Evolutionary conservation across 2,329 filamentous ascomycete species (phyloP), one percentile per base, ranked within the genome.

Genomic region (Alternaria tenuissima): DNA sequence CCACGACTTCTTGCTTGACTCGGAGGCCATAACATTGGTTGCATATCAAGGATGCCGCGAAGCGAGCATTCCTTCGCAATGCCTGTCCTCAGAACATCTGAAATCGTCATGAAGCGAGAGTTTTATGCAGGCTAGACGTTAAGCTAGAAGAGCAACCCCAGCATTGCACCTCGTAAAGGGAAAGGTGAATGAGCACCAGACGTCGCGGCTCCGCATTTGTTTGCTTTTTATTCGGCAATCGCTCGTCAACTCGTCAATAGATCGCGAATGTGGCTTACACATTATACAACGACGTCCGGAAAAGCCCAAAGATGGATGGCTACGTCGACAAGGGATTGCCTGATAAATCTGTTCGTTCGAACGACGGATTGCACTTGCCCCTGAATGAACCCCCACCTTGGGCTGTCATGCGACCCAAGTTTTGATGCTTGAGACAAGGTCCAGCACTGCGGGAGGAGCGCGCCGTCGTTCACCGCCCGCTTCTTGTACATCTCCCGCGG

Each of bases 371-470:
- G 24, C 43, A 57, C 18, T 41, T 53, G 47, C 68, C 66, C 68
- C 66, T 69, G 66, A 70, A 47, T 12, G 12, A 41, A 39, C 26
- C 62, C 64, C 66, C 65, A 61, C 59, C 55, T 63, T 57, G 62
- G 58, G 61, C 67, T 63, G 65, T 69, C 67, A 67, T 64, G 64
- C 59, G 62, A 64, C 59, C 60, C 59, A 55, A 58, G 52, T 46
- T 49, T 59, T 46, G 55, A 24, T 51, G 36, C 36, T 52, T 32
- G 49, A 57, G 41, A 52, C 59, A 61, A 67, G 67, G 66, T 69
- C 59, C 62, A 67, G 69, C 63, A 61, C 59, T 67, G 66, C 73
- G 72, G 73, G 72, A 70, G 70, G 71, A 74, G 69, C 66, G 69
- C 52, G 66, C 68, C 68, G 65, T 65, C 61, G 53, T 53, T 56